Conservation (phyloP, 805 yeast genomes). For the Candida montana region DNA sequence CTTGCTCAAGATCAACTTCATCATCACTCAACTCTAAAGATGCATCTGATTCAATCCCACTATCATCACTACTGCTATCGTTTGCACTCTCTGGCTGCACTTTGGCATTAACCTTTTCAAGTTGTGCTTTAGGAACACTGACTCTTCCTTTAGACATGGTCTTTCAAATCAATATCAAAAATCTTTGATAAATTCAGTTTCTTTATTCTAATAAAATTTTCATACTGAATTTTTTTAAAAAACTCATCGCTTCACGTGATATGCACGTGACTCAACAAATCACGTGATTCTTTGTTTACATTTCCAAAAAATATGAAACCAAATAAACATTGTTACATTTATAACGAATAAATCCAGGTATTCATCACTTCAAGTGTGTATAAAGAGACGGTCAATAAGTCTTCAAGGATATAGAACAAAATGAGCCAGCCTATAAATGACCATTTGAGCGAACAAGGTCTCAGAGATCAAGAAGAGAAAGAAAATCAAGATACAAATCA, state of each 20-base stretch:
- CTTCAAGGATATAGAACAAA: too few relatives aligned
- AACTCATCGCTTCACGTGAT: conserved; percentile 8
- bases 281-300: conserved; percentile 2
- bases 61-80: conserved; percentile 11
- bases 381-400: too few relatives aligned
- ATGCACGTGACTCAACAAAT: too few relatives aligned
- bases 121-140: conserved; percentile 2
- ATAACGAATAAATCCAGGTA: too few relatives aligned
- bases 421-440: too few relatives aligned
- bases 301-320: not conserved
- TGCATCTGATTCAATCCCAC: conserved; percentile 10
- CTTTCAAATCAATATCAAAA: not conserved
- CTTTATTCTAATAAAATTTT: not conserved
- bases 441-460: too few relatives aligned
- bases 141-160: conserved; percentile 8
- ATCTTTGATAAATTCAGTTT: not conserved
- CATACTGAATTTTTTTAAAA: not conserved
- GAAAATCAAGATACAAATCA: too few relatives aligned
- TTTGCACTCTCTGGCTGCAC: conserved; percentile 9
- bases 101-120: conserved; percentile 6
- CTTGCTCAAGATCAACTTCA: conserved; percentile 7
- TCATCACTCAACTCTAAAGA: conserved; percentile 11
- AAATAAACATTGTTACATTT: too few relatives aligned
- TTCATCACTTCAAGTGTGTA: too few relatives aligned
- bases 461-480: too few relatives aligned